Percentiles rank a stretch among this genome's conserved stretches.
Evolutionary conservation across 495 filamentous ascomycete genomes (phyloP).

Genomic region (Wilcoxina mikolae): DNA sequence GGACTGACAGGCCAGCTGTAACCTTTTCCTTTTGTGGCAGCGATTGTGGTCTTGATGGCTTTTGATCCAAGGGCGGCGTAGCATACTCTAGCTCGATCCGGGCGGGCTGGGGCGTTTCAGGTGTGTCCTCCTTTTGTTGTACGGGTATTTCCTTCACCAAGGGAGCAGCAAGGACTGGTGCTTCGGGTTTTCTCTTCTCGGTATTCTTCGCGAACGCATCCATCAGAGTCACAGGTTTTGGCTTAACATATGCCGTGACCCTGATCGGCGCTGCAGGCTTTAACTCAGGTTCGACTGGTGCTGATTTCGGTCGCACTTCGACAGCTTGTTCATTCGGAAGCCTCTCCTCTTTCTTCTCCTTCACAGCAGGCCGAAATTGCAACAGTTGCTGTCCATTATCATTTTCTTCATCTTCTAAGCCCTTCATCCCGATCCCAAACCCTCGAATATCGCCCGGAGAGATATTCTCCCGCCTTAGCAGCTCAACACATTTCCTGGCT

Average conservation of each 20-base stretch:
- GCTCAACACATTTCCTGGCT: constrained; percentile 64
- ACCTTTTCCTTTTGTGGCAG: neutral
- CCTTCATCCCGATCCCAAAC: constrained; percentile 80
- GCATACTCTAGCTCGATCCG: neutral
- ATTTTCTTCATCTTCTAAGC: constrained; percentile 62
- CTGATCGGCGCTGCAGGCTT: constrained; percentile 22
- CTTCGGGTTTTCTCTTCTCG: neutral
- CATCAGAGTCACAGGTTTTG: constrained; percentile 14
- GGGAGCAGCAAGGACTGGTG: too few relatives aligned
- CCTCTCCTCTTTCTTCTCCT: neutral
- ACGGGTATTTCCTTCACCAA: too few relatives aligned
- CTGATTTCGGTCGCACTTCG: neutral
- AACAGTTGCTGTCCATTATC: constrained; percentile 23
- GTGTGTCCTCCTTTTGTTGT: neutral
- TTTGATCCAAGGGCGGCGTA: neutral
- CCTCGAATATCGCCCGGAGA: constrained; percentile 82
- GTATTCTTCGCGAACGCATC: constrained; percentile 12
- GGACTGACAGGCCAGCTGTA: too few relatives aligned
- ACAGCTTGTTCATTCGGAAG: neutral
- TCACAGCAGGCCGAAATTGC: constrained; percentile 10
- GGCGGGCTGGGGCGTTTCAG: neutral
- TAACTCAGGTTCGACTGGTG: neutral
- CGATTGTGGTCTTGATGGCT: neutral
- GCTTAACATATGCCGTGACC: constrained; percentile 18
- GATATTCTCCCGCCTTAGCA: constrained; percentile 67